Conservation (phyloP, 306 rosid species). For the Gillenia trifoliata region DNA sequence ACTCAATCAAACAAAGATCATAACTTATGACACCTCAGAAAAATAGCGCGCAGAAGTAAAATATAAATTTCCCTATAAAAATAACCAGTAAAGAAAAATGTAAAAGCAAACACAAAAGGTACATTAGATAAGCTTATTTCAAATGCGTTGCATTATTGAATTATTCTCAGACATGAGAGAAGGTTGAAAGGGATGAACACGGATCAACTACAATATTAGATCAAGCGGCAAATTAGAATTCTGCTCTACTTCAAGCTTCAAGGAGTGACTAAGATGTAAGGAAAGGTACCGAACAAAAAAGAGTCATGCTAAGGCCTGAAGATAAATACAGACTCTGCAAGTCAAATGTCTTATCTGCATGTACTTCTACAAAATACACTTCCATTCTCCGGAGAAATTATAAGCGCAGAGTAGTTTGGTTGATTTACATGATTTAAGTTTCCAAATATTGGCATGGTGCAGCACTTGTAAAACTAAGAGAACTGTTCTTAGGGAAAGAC, state of each 20-base stretch:
- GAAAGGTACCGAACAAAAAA: background rate
- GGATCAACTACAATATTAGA: background rate
- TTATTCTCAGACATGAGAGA: background rate
- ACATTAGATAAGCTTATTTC: background rate
- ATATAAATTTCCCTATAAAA: background rate
- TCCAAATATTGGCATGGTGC: background rate
- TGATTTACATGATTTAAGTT: background rate
- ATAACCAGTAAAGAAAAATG: background rate
- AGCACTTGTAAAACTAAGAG: background rate
- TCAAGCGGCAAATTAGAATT: background rate
- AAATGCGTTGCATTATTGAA: background rate
- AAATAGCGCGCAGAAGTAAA: background rate
- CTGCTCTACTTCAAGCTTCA: background rate
- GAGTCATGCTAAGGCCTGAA: background rate
- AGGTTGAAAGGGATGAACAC: background rate
- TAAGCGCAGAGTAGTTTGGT: background rate
- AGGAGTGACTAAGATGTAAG: background rate
- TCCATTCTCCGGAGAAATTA: background rate
- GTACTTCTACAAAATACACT: background rate
- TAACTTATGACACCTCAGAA: background rate
- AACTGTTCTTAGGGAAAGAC: background rate
- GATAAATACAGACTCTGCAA: background rate
- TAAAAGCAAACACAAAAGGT: background rate
- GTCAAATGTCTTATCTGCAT: background rate
- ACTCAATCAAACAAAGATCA: conserved; percentile 10